These are phyloP conservation scores for Phytophthora uliginosa DNA, from an alignment of 352 stramenopile species.

Conservation along the genomic window DNA sequence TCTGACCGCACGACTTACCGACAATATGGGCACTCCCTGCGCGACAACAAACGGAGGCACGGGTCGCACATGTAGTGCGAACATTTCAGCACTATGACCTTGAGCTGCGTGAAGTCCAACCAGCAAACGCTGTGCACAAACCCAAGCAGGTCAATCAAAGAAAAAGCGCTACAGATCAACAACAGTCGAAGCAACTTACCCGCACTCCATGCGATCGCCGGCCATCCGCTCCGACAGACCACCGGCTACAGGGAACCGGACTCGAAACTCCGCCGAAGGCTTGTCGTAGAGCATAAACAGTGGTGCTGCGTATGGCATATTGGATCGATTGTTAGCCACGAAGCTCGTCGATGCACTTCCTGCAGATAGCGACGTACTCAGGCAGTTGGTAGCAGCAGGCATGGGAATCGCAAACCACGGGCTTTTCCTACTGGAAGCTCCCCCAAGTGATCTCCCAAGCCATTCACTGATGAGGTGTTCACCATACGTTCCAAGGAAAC, in stretches of 20 bases:
- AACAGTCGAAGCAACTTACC: constrained; percentile 4
- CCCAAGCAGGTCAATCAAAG: neutral
- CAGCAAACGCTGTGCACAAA: constrained; percentile 30
- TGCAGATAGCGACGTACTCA: constrained; percentile 9
- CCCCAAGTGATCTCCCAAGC: constrained; percentile 21
- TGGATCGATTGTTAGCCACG: constrained; percentile 6
- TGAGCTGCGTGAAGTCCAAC: constrained; percentile 23
- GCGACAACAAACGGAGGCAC: constrained; percentile 32
- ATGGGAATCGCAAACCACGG: constrained; percentile 25
- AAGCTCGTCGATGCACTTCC: neutral
- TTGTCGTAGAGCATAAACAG: constrained; percentile 31
- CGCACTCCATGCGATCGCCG: constrained; percentile 38
- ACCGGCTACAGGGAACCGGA: constrained; percentile 12
- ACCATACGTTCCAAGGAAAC: constrained; percentile 23
- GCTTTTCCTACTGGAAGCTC: neutral
- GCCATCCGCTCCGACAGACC: constrained; percentile 23
- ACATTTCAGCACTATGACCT: constrained; percentile 41
- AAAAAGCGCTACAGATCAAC: neutral
- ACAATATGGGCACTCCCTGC: constrained; percentile 40
- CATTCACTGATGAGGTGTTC: constrained; percentile 39
- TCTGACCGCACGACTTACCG: constrained; percentile 4
- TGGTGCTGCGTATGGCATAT: constrained; percentile 4
- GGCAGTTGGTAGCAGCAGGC: constrained; percentile 12
- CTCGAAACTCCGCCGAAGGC: constrained; percentile 9
- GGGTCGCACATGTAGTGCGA: constrained; percentile 39